Evolutionary conservation across 345 rosid genomes (phyloP).

Genomic region (Citrus mangshanensis): DNA sequence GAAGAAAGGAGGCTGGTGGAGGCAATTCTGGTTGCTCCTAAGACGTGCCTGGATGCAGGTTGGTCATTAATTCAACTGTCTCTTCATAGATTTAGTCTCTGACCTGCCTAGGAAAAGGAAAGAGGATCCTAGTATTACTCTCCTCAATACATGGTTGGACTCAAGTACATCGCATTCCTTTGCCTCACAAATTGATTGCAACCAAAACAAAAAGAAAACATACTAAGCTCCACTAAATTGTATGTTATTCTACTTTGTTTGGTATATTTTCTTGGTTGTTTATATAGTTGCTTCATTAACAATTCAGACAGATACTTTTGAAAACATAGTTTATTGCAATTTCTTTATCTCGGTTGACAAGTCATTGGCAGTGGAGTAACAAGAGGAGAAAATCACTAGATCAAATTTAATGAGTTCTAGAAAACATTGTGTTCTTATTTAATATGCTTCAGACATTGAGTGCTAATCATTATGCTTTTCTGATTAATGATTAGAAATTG

Average conservation of each 20-base stretch:
- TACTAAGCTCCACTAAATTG: background rate
- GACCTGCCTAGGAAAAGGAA: background rate
- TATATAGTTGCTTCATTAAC: slow-evolving; percentile 1
- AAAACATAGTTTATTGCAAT: slow-evolving; percentile 5
- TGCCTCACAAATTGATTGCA: background rate
- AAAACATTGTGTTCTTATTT: background rate
- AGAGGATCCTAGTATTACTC: background rate
- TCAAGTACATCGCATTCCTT: background rate
- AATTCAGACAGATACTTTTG: background rate
- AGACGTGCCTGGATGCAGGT: slow-evolving; percentile 99
- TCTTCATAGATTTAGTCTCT: background rate
- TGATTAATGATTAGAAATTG: background rate
- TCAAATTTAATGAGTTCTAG: background rate
- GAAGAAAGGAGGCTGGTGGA: slow-evolving; percentile 78
- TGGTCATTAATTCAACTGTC: slow-evolving; percentile 21
- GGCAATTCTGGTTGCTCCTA: slow-evolving; percentile 79
- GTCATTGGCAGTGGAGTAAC: slow-evolving; percentile 2
- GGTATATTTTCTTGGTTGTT: background rate
- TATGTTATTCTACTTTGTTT: background rate
- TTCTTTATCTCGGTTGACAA: background rate
- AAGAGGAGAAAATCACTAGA: background rate
- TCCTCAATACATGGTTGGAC: slow-evolving; percentile 8
- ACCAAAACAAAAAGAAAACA: background rate
- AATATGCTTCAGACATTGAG: slow-evolving; percentile 2
- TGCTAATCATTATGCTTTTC: slow-evolving; percentile 4